Evolutionary conservation across 768 basidiomycete species (phyloP).

Genomic region (Harrya chromipes): DNA sequence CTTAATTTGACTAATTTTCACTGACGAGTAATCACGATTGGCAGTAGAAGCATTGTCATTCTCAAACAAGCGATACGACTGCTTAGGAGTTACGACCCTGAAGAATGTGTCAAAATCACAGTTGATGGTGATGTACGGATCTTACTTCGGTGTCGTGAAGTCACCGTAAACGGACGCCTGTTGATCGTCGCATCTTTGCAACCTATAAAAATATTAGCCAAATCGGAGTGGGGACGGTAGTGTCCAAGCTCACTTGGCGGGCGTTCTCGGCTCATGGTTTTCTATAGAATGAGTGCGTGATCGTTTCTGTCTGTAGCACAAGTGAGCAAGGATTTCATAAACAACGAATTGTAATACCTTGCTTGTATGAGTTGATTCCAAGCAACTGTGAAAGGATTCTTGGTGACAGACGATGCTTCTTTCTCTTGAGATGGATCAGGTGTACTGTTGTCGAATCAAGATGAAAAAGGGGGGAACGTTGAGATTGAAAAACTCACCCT

Average conservation of each 20-base stretch:
- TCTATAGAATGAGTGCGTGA: constrained; percentile 20
- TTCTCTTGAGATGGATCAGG: neutral
- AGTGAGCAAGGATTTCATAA: neutral
- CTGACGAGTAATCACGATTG: constrained; percentile 10
- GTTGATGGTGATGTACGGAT: neutral
- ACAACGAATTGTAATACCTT: constrained; percentile 5
- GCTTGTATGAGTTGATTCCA: constrained; percentile 21
- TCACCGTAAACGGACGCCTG: constrained; percentile 2
- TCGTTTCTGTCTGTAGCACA: constrained; percentile 21
- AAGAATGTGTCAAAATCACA: neutral
- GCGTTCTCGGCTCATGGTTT: constrained; percentile 6
- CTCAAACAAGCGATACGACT: neutral
- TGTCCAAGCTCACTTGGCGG: constrained; percentile 21
- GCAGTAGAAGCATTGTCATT: neutral
- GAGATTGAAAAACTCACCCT: neutral
- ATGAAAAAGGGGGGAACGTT: neutral
- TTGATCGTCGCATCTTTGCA: constrained; percentile 1
- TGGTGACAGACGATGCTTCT: neutral
- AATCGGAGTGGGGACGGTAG: neutral
- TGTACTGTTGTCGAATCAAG: neutral
- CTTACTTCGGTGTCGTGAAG: constrained; percentile 10
- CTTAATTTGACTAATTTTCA: neutral
- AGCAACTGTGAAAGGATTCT: constrained; percentile 19
- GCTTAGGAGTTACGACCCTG: constrained; percentile 3
- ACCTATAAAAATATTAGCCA: neutral